Percentiles rank a stretch among this genome's conserved stretches.
Evolutionary conservation across 2,329 filamentous ascomycete genomes (phyloP).

Genomic region (Fusarium sp.): DNA sequence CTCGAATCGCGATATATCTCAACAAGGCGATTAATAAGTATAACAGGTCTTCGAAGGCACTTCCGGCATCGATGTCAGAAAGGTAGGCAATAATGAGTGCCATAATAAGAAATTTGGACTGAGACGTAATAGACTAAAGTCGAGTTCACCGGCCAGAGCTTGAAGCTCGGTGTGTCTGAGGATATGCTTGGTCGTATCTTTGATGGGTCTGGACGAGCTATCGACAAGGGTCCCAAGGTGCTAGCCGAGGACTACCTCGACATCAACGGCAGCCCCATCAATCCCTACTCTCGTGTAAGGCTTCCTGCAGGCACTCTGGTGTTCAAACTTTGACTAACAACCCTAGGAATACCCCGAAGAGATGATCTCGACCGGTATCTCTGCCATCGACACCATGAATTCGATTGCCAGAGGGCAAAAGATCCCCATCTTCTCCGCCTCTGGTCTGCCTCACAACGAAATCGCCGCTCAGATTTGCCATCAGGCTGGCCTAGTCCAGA

Average conservation of each 20-base stretch:
- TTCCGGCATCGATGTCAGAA: constrained; percentile 97
- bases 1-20: constrained; percentile 6
- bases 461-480: constrained; percentile 98
- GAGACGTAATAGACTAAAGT: constrained; percentile 79
- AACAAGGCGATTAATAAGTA: constrained; percentile 37
- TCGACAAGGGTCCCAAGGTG: constrained; percentile 99
- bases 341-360: constrained; percentile 94
- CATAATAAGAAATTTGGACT: constrained; percentile 31
- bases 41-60: constrained; percentile 95
- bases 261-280: constrained; percentile 99
- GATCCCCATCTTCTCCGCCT: constrained; percentile 98
- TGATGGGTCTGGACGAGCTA: constrained; percentile 95
- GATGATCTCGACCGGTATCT: constrained; percentile 99
- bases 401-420: constrained; percentile 98
- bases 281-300: constrained; percentile 92
- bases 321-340: constrained; percentile 13
- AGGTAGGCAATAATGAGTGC: constrained; percentile 65
- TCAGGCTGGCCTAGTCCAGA: constrained; percentile 90
- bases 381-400: constrained; percentile 98
- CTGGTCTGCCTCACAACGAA: constrained; percentile 98
- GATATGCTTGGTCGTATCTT: constrained; percentile 99
- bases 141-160: constrained; percentile 94
- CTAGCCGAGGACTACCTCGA: constrained; percentile 97
- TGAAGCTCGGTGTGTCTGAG: constrained; percentile 98
- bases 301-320: not conserved